These are phyloP conservation scores for Neurospora sp. DNA, from an alignment of 495 filamentous ascomycete genomes.

Conservation along the genomic window DNA sequence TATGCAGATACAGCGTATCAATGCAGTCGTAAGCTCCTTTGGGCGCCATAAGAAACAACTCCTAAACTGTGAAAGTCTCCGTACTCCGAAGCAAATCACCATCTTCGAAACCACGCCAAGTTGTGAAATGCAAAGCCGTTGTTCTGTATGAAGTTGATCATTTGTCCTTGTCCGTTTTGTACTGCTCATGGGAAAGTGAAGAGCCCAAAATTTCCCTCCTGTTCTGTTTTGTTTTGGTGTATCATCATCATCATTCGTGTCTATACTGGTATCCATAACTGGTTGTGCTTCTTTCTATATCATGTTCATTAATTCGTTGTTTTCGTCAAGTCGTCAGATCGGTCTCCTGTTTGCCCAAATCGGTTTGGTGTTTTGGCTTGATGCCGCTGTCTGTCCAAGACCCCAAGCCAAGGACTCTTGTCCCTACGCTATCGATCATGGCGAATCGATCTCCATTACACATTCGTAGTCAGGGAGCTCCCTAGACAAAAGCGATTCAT, in stretches of 20 bases:
- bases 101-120: background rate
- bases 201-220: background rate
- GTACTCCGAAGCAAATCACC: background rate
- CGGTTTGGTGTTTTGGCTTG: background rate
- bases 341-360: background rate
- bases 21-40: background rate
- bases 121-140: background rate
- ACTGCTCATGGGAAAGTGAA: background rate
- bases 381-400: background rate
- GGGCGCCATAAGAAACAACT: background rate
- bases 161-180: background rate
- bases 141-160: background rate
- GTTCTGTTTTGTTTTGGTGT: background rate
- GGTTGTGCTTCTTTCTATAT: background rate
- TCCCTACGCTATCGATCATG: constrained; percentile 11
- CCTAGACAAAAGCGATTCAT: constrained; percentile 28
- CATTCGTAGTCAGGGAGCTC: constrained; percentile 40
- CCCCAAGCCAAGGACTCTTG: background rate
- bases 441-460: constrained; percentile 37
- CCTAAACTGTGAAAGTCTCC: background rate
- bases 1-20: background rate
- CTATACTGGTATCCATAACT: background rate
- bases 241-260: background rate
- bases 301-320: background rate
- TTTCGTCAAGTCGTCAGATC: background rate